These are phyloP conservation scores for Hibiscus trionum DNA, from an alignment of 345 rosid genomes.

Conservation along the genomic window DNA sequence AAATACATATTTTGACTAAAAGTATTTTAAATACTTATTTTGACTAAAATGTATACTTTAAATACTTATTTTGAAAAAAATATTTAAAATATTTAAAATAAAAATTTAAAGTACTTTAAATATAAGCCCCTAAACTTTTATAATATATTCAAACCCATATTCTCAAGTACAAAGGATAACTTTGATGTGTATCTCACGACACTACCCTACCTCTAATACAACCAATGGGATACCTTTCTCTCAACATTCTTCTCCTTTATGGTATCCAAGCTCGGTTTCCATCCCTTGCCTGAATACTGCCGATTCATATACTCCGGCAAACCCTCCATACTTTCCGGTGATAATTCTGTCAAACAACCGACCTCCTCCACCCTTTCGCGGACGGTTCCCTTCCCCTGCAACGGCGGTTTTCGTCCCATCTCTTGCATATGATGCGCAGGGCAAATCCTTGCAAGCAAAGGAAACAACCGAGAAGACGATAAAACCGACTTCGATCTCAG, in stretches of 20 bases:
- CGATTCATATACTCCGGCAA: not conserved
- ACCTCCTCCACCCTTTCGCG: constrained; percentile 6
- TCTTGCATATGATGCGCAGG: constrained; percentile 14
- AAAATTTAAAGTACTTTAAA: no score
- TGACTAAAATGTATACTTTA: no score
- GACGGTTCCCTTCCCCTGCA: constrained; percentile 11
- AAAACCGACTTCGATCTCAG: constrained; percentile 27
- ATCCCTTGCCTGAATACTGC: not conserved
- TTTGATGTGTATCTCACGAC: not conserved
- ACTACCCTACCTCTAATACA: constrained; percentile 28
- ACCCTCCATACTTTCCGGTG: not conserved
- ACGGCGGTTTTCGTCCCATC: not conserved
- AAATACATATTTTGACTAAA: no score
- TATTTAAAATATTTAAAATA: no score
- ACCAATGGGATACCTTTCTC: not conserved
- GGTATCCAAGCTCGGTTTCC: not conserved
- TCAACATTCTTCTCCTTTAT: not conserved
- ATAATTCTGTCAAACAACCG: not conserved
- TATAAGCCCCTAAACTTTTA: not conserved
- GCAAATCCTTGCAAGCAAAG: constrained; percentile 34
- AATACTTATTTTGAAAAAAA: no score
- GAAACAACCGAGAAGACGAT: constrained; percentile 25
- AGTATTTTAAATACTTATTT: no score
- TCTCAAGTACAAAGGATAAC: no score
- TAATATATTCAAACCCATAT: no score